Base-by-base conservation (phyloP, 192 early-diverging fungal genomes). In the Spizellomyces punctatus region DNA sequence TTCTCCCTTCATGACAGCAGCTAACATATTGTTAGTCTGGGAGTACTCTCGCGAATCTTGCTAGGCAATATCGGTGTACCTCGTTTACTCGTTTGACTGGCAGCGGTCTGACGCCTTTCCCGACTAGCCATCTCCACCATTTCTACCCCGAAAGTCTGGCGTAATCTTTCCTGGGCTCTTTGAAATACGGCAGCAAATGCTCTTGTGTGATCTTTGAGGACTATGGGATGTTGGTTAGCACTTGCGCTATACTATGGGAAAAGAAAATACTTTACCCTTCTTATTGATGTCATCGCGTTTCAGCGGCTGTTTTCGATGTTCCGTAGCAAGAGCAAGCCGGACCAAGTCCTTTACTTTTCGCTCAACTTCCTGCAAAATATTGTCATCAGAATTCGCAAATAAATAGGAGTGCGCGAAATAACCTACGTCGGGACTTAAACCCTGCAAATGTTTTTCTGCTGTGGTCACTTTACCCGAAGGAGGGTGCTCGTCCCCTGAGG, bases 141-240 rank as follows among this genome's bases (percentile, higher is more conserved):
- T 43, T 86, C 85, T 82, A 91, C 84, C 8, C 90, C 90, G 82
- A 90, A 89, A 10, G 85, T 71, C 17, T 76, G 68, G 27, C 77
- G 74, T 9, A 91, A 63, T 21, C 73, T 65, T 17, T 77, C 61
- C 49, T 85, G 84, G 9, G 89, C 87, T 19, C 72, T 69, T 8
- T 74, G 61, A 48, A 89, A 81, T 4, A 89, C 77, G 1, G n/a
- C n/a, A n/a, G 76, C 67, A 52, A 78, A 89, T 16, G 76, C 46
- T 27, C 75, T 76, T 8, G 78, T 56, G 27, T 82, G 78, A 27
- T 83, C 78, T 36, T 75, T 71, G 47, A 91, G 60, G 2, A 89
- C 89, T 90, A 58, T 19, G 42, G 64, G 27, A 41, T n/a, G 58
- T 10, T 17, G 17, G 52, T 47, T 36, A 36, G 47, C 5, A 21